Base-by-base conservation (phyloP, 2,329 filamentous ascomycete species). In the Sporothrix luriei region DNA sequence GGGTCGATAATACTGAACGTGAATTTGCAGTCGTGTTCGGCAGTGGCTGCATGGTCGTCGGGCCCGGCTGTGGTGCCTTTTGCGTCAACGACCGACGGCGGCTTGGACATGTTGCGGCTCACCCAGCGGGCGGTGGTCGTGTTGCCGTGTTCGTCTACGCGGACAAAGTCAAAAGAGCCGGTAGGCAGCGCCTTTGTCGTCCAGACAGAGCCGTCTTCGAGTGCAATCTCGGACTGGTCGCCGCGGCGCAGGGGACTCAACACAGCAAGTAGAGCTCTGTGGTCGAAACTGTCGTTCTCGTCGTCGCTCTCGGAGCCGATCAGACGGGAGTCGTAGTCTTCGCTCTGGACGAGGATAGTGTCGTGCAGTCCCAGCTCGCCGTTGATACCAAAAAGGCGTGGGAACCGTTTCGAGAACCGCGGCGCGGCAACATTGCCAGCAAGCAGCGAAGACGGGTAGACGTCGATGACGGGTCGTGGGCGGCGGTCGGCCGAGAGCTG, bases 1-100 rank as follows among this genome's bases (percentile, higher is more conserved):
- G 90, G 87, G 74, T 91, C 87, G 74, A 94, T 88, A 72, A 92
- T 87, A 79, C 90, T 93, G 77, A 94, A 94, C 10, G 88, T 92
- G 80, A 89, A 94, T 76, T 87, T 88, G 70, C 79, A 81, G 61
- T 87, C 85, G 1, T 75, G 71, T 2, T 78, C 73, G 0, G 75
- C 73, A 3, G 40, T 43, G 9, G 77, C 72, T 3, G 77, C 71
- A 7, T 73, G 71, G 26, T 59, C 69, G 9, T 59, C 55, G 24
- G 19, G 1, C 26, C 55, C 16, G 33, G 33, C 9, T 7, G n/a
- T 9, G 14, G 33, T 3, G 14, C 62, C 67, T 24, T 52, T 21
- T 5, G 55, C 38, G 21, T 19, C 11, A 66, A 54, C 71, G 26
- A 64, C 69, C 64, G 67, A 74, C 59, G 74, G 74, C 59, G 74